These are phyloP conservation scores for Claviceps humidiphila DNA, from an alignment of 2,329 filamentous ascomycete species.

Conservation along the genomic window DNA sequence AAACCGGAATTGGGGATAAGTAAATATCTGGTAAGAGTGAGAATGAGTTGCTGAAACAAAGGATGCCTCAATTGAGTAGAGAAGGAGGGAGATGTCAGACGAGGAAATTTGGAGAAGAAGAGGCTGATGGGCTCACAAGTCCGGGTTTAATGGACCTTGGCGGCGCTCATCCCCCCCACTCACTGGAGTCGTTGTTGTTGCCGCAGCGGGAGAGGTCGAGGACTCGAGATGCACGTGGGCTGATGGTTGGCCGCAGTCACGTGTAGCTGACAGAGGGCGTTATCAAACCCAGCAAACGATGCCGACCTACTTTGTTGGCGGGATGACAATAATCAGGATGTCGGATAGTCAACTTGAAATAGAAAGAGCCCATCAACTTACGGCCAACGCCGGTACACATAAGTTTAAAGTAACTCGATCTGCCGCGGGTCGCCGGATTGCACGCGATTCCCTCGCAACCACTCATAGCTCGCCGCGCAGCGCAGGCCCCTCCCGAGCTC, in stretches of 20 bases:
- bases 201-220: neutral
- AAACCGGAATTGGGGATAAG: neutral
- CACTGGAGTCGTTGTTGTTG: neutral
- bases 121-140: too few species aligned
- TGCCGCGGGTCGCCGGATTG: neutral
- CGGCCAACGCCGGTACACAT: too few species aligned
- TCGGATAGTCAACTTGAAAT: too few species aligned
- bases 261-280: constrained; percentile 9
- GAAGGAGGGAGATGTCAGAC: too few species aligned
- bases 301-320: too few species aligned
- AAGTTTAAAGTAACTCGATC: too few species aligned
- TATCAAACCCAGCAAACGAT: too few species aligned
- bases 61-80: too few species aligned
- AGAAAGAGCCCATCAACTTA: too few species aligned
- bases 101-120: too few species aligned
- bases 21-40: neutral
- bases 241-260: constrained; percentile 17
- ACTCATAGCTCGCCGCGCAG: neutral
- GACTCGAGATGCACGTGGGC: constrained; percentile 17
- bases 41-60: neutral
- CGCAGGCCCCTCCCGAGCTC: neutral
- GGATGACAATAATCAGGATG: too few species aligned
- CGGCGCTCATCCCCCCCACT: neutral
- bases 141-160: neutral
- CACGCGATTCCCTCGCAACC: neutral